Conservation (phyloP, 108 stramenopile species). For the Nitzschia palea region DNA sequence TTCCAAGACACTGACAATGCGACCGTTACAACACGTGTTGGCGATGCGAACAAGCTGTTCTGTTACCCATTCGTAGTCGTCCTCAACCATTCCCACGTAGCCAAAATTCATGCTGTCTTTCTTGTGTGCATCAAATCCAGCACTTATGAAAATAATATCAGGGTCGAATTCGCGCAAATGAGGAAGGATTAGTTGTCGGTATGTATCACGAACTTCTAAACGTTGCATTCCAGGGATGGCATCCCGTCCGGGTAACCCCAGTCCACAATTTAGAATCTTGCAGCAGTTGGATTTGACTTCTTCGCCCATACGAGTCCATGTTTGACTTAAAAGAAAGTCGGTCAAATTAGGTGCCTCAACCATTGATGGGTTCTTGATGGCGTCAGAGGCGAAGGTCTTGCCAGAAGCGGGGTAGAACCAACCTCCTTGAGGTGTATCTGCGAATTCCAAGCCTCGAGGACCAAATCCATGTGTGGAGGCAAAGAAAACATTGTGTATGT, state of each 20-base stretch:
- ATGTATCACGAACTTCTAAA: constrained; percentile 81
- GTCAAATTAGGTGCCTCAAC: constrained; percentile 70
- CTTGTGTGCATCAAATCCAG: constrained; percentile 98
- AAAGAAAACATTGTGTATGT: constrained; percentile 90
- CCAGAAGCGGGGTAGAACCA: constrained; percentile 93
- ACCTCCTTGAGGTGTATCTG: constrained; percentile 55
- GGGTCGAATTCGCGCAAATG: constrained; percentile 88
- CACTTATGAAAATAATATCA: constrained; percentile 96
- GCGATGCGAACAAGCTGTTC: constrained; percentile 91
- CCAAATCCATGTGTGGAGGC: constrained; percentile 93
- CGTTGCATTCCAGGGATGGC: constrained; percentile 82
- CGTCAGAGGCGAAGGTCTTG: constrained; percentile 60
- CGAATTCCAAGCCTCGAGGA: constrained; percentile 69
- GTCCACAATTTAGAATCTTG: constrained; percentile 85
- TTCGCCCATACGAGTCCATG: constrained; percentile 87
- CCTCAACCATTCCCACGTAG: constrained; percentile 95
- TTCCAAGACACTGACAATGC: constrained; percentile 93
- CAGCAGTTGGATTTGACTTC: constrained; percentile 74
- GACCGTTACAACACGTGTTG: constrained; percentile 92
- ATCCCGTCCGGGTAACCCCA: constrained; percentile 70
- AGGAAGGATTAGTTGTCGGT: constrained; percentile 84
- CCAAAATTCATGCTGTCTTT: constrained; percentile 92
- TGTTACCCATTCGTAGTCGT: constrained; percentile 98
- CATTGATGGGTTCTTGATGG: constrained; percentile 54
- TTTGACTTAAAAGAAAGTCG: constrained; percentile 82